phyloP scores from a whole-genome alignment of 306 rosid genomes.

The Rosa rugosa region DNA sequence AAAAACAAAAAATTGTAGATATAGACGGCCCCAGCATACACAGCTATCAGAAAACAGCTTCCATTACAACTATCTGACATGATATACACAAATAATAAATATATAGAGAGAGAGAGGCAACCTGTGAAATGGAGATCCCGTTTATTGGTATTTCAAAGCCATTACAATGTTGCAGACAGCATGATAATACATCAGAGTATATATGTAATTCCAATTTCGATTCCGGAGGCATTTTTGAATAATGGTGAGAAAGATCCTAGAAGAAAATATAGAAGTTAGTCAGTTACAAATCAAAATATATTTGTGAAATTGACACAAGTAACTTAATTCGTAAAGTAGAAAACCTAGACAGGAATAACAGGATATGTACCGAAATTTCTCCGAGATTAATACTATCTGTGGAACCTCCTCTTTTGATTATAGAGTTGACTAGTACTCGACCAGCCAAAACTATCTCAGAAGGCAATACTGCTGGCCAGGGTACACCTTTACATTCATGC shows the following conservation, averaged over 20 bases:
- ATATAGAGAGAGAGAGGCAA: slow-evolving; percentile 20
- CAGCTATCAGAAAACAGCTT: background rate
- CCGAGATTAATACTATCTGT: slow-evolving; percentile 35
- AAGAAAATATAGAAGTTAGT: slow-evolving; percentile 34
- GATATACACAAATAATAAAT: no score
- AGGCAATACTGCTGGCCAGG: slow-evolving; percentile 78
- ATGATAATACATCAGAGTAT: slow-evolving; percentile 56
- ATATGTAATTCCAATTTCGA: slow-evolving; percentile 81
- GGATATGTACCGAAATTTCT: slow-evolving; percentile 55
- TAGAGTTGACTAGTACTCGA: slow-evolving; percentile 52
- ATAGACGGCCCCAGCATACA: background rate
- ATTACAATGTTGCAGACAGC: slow-evolving; percentile 52
- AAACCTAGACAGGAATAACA: slow-evolving; percentile 1
- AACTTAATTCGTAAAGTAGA: slow-evolving; percentile 22
- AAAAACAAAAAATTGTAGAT: background rate
- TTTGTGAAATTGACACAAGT: slow-evolving; percentile 21
- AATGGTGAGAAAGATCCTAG: slow-evolving; percentile 79
- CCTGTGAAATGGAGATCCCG: slow-evolving; percentile 64
- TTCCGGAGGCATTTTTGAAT: slow-evolving; percentile 47
- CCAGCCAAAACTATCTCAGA: slow-evolving; percentile 90
- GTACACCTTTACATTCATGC: slow-evolving; percentile 76
- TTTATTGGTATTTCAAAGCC: slow-evolving; percentile 43
- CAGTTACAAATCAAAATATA: slow-evolving; percentile 30
- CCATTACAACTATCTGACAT: background rate
- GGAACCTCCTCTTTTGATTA: slow-evolving; percentile 33